A percentile compares a stretch with the other conserved stretches of the same genome.
Conservation (phyloP, 164 flowering plant genomes). For the Tetracentron sinense region DNA sequence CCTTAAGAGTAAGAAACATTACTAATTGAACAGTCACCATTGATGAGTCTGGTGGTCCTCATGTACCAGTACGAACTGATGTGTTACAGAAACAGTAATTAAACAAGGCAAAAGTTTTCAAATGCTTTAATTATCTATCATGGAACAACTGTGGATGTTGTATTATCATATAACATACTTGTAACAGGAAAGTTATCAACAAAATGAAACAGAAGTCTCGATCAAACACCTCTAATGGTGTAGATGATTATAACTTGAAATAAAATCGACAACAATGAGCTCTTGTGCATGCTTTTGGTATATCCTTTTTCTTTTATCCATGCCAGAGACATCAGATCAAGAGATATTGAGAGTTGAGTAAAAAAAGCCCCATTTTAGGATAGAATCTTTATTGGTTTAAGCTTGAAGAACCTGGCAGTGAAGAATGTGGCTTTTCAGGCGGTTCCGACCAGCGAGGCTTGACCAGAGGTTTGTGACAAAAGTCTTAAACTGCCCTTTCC, state of each 20-base stretch:
- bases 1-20: too few species aligned
- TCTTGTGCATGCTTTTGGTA: too few species aligned
- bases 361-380: too few species aligned
- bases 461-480: conserved; percentile 62
- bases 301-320: not conserved
- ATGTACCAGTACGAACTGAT: too few species aligned
- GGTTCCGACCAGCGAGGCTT: conserved; percentile 57
- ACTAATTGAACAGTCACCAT: too few species aligned
- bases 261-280: too few species aligned
- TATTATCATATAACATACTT: not conserved
- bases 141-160: not conserved
- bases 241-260: not conserved
- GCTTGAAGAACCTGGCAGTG: conserved; percentile 81
- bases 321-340: not conserved
- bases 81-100: too few species aligned
- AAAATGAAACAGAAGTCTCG: not conserved
- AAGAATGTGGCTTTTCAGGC: conserved; percentile 65
- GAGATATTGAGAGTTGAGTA: not conserved
- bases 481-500: conserved; percentile 66
- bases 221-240: not conserved
- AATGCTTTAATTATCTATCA: not conserved
- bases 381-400: conserved; percentile 11
- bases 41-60: too few species aligned
- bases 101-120: too few species aligned
- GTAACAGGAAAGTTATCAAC: too few species aligned